Evolutionary conservation across 768 basidiomycete genomes (phyloP).

Genomic region (Kwoniella bestiolae): DNA sequence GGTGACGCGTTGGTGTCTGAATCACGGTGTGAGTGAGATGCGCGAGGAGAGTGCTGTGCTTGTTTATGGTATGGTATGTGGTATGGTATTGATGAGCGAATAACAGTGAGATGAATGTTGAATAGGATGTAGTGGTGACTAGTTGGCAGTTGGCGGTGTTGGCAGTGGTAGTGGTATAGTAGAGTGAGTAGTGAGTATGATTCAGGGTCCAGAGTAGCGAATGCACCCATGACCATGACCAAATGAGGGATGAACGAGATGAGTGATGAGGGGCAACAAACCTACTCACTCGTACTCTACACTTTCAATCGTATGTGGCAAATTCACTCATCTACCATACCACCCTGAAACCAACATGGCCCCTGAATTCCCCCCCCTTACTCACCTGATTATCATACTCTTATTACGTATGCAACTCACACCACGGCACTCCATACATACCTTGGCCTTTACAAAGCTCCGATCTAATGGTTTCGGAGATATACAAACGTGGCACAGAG

Average conservation of each 20-base stretch:
- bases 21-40: background rate
- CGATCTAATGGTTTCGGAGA: background rate
- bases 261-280: slow-evolving; percentile 2
- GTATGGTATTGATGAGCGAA: background rate
- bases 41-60: background rate
- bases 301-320: background rate
- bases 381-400: too few species aligned
- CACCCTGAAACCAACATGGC: too few species aligned
- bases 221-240: background rate
- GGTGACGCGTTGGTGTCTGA: slow-evolving; percentile 1
- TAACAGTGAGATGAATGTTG: background rate
- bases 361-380: too few species aligned
- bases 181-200: background rate
- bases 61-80: background rate
- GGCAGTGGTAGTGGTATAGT: background rate
- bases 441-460: background rate
- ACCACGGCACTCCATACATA: background rate
- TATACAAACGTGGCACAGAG: background rate
- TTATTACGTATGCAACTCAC: background rate
- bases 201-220: slow-evolving; percentile 3
- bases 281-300: background rate
- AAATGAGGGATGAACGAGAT: background rate
- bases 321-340: too few species aligned
- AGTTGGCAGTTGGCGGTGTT: slow-evolving; percentile 1
- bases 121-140: background rate